Conservation (phyloP, 2,329 filamentous ascomycete species). For the Rutstroemia sp. region DNA sequence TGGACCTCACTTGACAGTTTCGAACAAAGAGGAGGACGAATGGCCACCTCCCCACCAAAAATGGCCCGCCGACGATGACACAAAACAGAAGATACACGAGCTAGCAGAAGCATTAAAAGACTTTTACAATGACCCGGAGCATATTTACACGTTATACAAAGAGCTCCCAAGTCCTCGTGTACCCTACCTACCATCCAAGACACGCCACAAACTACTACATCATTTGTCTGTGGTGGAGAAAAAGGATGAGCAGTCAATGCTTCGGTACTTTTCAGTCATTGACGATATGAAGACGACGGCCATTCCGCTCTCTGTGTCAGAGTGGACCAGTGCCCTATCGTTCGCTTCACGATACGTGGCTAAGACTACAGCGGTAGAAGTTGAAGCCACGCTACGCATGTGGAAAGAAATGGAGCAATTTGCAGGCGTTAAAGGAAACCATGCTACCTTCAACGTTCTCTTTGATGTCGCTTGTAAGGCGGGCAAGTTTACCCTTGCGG, state of each 20-base stretch:
- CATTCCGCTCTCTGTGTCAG: conserved; percentile 55
- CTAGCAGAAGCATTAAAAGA: conserved; percentile 19
- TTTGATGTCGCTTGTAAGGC: conserved; percentile 84
- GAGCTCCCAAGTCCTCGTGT: conserved; percentile 29
- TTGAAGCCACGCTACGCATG: conserved; percentile 63
- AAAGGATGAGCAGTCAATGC: conserved; percentile 49
- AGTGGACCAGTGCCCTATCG: conserved; percentile 82
- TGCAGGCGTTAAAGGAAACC: conserved; percentile 55
- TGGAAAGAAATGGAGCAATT: conserved; percentile 88
- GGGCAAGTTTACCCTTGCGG: conserved; percentile 74
- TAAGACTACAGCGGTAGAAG: conserved; percentile 47
- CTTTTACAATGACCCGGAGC: conserved; percentile 19
- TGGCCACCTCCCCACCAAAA: conserved; percentile 26
- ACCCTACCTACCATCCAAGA: conserved; percentile 24
- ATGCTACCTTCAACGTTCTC: conserved; percentile 87
- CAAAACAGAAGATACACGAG: conserved; percentile 20
- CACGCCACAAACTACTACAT: conserved; percentile 26
- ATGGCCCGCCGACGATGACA: conserved; percentile 25
- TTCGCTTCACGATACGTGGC: conserved; percentile 69
- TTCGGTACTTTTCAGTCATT: conserved; percentile 75
- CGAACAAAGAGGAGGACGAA: conserved; percentile 42
- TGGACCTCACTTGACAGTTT: conserved; percentile 42
- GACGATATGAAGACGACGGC: conserved; percentile 74
- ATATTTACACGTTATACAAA: conserved; percentile 30
- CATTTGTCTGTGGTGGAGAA: conserved; percentile 26